phyloP scores from a whole-genome alignment of 306 rosid species.

The Cotoneaster glaucophyllus region DNA sequence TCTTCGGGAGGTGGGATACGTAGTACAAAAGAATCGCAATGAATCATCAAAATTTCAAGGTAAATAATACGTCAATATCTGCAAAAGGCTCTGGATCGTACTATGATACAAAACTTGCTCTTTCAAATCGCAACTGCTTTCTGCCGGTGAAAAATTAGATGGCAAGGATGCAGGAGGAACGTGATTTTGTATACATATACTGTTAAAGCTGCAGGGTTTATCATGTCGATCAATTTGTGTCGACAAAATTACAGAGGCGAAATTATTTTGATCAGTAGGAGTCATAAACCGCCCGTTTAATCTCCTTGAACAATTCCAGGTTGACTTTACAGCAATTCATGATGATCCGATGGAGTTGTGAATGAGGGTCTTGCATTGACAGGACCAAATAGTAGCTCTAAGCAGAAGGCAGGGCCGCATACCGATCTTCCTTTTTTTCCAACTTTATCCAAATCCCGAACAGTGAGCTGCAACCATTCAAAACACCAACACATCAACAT shows the following conservation, averaged over 20 bases:
- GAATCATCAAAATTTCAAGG: background rate
- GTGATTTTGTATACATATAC: background rate
- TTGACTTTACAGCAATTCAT: background rate
- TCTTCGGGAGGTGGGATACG: background rate
- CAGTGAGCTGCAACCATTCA: constrained; percentile 38
- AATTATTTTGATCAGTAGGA: background rate
- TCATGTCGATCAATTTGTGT: background rate
- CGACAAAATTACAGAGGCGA: background rate
- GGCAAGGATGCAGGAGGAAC: background rate
- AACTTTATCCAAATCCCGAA: constrained; percentile 70
- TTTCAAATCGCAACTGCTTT: constrained; percentile 21
- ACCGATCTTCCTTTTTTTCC: constrained; percentile 72
- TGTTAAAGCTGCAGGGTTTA: background rate
- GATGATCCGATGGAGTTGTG: constrained; percentile 20
- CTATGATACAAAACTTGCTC: constrained; percentile 31
- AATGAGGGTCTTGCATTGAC: constrained; percentile 61
- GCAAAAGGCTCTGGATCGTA: background rate
- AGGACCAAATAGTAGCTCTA: constrained; percentile 86
- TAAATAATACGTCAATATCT: background rate
- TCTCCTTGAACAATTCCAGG: background rate
- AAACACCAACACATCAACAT: background rate
- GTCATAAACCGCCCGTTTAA: background rate
- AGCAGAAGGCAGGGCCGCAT: constrained; percentile 80
- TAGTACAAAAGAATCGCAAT: too few relatives aligned
- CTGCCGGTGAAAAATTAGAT: constrained; percentile 36